These are phyloP conservation scores for Exophiala aquamarina DNA, from an alignment of 2,329 filamentous ascomycete genomes.

Conservation along the genomic window DNA sequence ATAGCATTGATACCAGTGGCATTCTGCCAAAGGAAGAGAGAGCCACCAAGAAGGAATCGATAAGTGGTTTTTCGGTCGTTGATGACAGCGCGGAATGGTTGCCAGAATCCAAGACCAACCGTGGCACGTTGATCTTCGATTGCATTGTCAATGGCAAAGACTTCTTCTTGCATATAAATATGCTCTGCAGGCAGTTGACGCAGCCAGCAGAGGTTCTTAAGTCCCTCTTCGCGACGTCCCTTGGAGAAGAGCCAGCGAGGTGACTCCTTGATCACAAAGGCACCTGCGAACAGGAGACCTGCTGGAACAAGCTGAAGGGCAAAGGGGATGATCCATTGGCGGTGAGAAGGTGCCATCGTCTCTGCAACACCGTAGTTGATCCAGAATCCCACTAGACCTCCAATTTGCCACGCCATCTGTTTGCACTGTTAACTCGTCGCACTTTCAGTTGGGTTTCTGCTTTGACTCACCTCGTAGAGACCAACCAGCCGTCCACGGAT, in stretches of 20 bases:
- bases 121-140: constrained; percentile 63
- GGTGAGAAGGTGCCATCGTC: constrained; percentile 34
- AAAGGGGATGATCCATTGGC: constrained; percentile 45
- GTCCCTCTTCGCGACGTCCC: constrained; percentile 66
- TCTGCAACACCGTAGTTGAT: constrained; percentile 57
- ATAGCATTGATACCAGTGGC: constrained; percentile 69
- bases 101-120: constrained; percentile 73
- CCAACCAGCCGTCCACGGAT: constrained; percentile 61
- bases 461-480: constrained; percentile 45
- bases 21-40: constrained; percentile 80
- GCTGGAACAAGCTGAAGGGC: constrained; percentile 42
- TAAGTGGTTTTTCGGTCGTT: constrained; percentile 61
- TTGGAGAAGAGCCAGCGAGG: constrained; percentile 70
- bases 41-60: constrained; percentile 70
- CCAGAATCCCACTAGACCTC: constrained; percentile 53
- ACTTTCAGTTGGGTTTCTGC: too few relatives aligned
- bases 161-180: constrained; percentile 71
- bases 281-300: constrained; percentile 50
- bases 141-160: constrained; percentile 68
- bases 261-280: constrained; percentile 63
- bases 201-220: constrained; percentile 52
- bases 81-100: constrained; percentile 62
- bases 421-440: too few relatives aligned
- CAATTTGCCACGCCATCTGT: constrained; percentile 53
- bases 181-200: constrained; percentile 42